These are phyloP conservation scores for Lotus japonicus DNA, from an alignment of 306 rosid species.

Conservation along the genomic window DNA sequence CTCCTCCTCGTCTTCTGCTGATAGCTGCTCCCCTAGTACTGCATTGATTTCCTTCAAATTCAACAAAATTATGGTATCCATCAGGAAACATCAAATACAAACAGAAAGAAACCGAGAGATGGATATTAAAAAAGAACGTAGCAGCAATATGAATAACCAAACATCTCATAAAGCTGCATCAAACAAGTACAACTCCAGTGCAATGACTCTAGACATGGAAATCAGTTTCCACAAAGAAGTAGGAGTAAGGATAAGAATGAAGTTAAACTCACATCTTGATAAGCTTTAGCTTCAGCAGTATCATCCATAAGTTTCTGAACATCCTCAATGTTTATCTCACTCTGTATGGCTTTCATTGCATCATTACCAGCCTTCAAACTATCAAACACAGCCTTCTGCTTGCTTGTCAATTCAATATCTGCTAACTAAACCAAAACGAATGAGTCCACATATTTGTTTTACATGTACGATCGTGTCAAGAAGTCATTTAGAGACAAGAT, in stretches of 20 bases:
- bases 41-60: slow-evolving; percentile 70
- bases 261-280: slow-evolving; percentile 75
- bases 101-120: not conserved
- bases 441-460: not conserved
- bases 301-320: slow-evolving; percentile 89
- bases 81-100: slow-evolving; percentile 7
- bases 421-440: slow-evolving; percentile 53
- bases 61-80: slow-evolving; percentile 9
- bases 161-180: not conserved
- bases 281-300: slow-evolving; percentile 83
- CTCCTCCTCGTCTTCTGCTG: slow-evolving; percentile 82
- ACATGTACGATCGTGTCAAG: not conserved
- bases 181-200: not conserved
- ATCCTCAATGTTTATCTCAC: slow-evolving; percentile 80
- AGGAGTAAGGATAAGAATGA: not conserved
- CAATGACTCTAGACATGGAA: not conserved
- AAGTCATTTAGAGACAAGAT: too few relatives aligned
- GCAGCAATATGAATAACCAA: not conserved
- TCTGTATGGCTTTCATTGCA: slow-evolving; percentile 77
- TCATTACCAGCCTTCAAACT: slow-evolving; percentile 80
- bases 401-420: slow-evolving; percentile 87
- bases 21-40: slow-evolving; percentile 72
- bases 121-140: slow-evolving; percentile 1
- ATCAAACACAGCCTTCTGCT: slow-evolving; percentile 83
- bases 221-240: not conserved